Evolutionary conservation across 148 eudicot species (phyloP), one percentile per base, ranked within the genome.

Genomic region (Persicaria tinctoria): DNA sequence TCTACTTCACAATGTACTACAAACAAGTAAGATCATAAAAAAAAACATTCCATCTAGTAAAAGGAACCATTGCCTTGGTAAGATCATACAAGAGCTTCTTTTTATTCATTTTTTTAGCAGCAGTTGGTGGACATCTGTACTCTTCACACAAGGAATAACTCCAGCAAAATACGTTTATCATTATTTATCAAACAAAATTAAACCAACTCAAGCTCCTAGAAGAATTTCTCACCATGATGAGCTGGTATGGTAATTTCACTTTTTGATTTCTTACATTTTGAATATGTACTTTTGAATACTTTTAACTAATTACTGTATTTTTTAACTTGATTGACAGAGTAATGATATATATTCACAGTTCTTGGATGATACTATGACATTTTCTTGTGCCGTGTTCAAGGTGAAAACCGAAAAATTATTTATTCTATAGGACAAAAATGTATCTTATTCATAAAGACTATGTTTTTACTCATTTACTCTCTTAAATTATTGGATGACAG

Each of bases 91-190:
- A 32, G 41, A 32, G 41, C 5, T 9, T 54, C 68, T 75, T 41
- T 9, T 20, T 20, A 2, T 74, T 77, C 70, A 27, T 17, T 77
- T 23, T 79, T 3, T 32, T 1, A n/a, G 41, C 41, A 93, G 94
- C 87, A 97, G 98, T 49, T 93, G 98, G 98, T 91, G 98, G 98
- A 91, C 97, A 57, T 97, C 98, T 18, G 73, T 90, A 85, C 85
- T 91, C 72, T 70, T 87, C 50, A 89, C 96, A 17, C 86, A 97
- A 45, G 92, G 91, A 51, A 46, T 94, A 78, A 88, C 93, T 41
- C 88, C 97, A 72, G 97, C 97, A 50, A 91, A 85, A 80, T 91
- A 94, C 73, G 89, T 94, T 81, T 86, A 77, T 73, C 78, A 84
- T 14, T 97, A 94, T 78, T 84, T 91, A 45, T 87, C 89, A 46